Conservation (phyloP, 169 alveolate species). For the Plasmodium adleri region DNA sequence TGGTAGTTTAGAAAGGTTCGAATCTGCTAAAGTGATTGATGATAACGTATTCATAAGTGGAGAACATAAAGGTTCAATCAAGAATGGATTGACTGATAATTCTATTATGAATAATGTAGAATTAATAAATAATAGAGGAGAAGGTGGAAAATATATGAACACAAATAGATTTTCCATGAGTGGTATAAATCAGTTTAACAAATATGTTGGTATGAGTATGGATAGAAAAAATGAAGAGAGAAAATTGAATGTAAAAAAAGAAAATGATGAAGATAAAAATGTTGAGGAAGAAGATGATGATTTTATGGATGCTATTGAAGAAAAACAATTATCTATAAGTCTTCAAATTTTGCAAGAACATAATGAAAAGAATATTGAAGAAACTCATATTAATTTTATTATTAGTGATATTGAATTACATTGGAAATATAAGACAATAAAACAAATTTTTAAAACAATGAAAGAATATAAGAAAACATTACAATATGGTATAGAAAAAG, state of each 20-base stretch:
- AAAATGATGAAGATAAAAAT: slow-evolving; percentile 7
- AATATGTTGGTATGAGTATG: neutral
- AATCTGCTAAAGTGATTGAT: slow-evolving; percentile 44
- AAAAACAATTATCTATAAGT: slow-evolving; percentile 51
- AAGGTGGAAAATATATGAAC: neutral
- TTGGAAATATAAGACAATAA: slow-evolving; percentile 75
- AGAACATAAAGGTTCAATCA: slow-evolving; percentile 1
- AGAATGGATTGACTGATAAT: too few relatives aligned
- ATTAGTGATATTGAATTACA: slow-evolving; percentile 71
- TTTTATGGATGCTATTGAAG: slow-evolving; percentile 76
- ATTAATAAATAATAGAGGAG: neutral
- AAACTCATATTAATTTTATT: slow-evolving; percentile 59
- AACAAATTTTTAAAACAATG: slow-evolving; percentile 74
- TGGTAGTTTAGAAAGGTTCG: slow-evolving; percentile 16
- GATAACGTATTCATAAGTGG: slow-evolving; percentile 1
- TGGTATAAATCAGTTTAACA: neutral
- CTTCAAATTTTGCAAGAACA: slow-evolving; percentile 70
- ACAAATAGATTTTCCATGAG: neutral
- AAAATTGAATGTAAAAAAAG: neutral
- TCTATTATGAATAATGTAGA: too few relatives aligned
- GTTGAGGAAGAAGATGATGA: slow-evolving; percentile 73
- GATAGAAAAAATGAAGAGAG: neutral
- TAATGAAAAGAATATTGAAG: slow-evolving; percentile 72
- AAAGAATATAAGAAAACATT: slow-evolving; percentile 65
- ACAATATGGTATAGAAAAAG: slow-evolving; percentile 74